These are phyloP conservation scores for Didymella pomorum DNA, from an alignment of 2,329 filamentous ascomycete genomes.

Conservation along the genomic window DNA sequence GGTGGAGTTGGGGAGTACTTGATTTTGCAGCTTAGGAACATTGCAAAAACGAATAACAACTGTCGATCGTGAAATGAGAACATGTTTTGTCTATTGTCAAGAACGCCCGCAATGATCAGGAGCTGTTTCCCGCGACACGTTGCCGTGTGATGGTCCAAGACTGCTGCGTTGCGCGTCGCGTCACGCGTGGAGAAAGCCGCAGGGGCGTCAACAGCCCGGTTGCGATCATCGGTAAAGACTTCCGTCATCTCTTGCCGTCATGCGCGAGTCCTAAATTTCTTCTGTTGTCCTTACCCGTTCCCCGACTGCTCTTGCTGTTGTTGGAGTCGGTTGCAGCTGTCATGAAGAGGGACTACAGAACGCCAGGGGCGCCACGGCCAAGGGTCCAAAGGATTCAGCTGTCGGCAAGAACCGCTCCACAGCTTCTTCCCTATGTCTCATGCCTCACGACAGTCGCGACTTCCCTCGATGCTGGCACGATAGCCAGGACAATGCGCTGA, in stretches of 20 bases:
- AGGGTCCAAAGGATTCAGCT: constrained; percentile 4
- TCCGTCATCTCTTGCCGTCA: not conserved
- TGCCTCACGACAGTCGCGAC: constrained; percentile 5
- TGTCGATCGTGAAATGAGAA: no score
- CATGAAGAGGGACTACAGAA: not conserved
- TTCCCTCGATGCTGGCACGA: not conserved
- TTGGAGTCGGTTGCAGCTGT: not conserved
- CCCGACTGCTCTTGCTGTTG: not conserved
- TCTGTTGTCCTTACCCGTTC: not conserved
- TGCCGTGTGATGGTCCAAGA: not conserved
- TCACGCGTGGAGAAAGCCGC: not conserved
- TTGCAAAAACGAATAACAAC: no score
- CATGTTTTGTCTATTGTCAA: no score
- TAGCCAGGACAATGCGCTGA: constrained; percentile 4
- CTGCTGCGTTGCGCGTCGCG: not conserved
- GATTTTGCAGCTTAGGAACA: no score
- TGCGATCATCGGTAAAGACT: not conserved
- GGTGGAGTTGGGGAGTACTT: no score
- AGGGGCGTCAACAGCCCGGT: not conserved
- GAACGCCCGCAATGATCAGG: no score
- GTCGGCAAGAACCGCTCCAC: constrained; percentile 11
- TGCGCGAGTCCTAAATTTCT: no score
- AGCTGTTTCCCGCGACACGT: not conserved
- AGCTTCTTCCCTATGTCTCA: constrained; percentile 3
- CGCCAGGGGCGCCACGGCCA: constrained; percentile 7